These are phyloP conservation scores for Suillus brevipes DNA, from an alignment of 768 basidiomycete genomes.

Conservation along the genomic window DNA sequence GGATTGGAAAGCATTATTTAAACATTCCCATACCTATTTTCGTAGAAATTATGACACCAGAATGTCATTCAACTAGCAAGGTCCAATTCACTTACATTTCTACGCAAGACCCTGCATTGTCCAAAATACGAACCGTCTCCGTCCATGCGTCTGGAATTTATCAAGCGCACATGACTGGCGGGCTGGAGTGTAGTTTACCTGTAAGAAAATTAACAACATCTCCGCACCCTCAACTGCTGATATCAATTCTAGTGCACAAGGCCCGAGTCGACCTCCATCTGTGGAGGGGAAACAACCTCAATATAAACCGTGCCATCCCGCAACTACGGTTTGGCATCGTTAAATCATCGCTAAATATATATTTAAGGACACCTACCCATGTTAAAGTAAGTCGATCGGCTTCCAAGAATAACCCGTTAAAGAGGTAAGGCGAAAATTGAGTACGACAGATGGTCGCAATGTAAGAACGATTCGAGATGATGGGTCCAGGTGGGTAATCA, in stretches of 20 bases:
- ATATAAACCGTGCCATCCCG: not conserved
- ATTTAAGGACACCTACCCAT: not conserved
- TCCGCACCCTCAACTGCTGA: not conserved
- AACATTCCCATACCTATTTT: not conserved
- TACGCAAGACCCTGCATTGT: not conserved
- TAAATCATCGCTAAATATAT: not conserved
- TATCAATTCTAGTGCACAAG: not conserved
- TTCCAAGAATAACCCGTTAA: not conserved
- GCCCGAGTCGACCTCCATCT: not conserved
- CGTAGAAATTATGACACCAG: not conserved
- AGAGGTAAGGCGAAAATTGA: too few species aligned
- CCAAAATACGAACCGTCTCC: not conserved
- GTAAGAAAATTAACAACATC: not conserved
- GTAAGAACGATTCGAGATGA: not conserved
- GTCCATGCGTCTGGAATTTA: not conserved
- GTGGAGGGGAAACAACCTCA: not conserved
- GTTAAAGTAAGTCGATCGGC: not conserved
- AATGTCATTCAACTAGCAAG: not conserved
- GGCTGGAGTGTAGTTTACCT: not conserved
- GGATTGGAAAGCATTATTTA: conserved; percentile 1
- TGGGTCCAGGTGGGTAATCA: not conserved
- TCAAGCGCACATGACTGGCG: not conserved
- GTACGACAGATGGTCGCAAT: not conserved
- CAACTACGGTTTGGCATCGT: not conserved
- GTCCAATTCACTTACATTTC: not conserved